Conservation (phyloP, 192 early-diverging fungal species). For the Cetraspora pellucida region DNA sequence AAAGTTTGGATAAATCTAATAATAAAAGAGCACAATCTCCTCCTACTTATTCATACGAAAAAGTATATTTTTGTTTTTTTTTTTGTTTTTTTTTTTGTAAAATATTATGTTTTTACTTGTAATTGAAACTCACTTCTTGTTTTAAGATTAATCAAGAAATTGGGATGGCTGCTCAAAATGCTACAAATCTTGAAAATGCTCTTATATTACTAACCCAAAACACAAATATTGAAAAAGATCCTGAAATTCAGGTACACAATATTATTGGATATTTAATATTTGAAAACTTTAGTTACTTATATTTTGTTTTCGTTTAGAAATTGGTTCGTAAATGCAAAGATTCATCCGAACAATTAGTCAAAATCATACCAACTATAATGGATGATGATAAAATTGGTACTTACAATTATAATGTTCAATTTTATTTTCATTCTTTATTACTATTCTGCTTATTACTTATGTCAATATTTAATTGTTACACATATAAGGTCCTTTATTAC, state of each 20-base stretch:
- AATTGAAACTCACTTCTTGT: neutral
- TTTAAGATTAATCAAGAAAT: conserved; percentile 24
- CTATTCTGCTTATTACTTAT: neutral
- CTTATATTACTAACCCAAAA: neutral
- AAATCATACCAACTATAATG: conserved; percentile 4
- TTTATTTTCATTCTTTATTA: neutral
- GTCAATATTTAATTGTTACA: too few relatives aligned
- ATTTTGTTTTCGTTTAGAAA: neutral
- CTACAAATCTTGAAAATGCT: conserved; percentile 18
- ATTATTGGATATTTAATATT: neutral
- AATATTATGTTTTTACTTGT: neutral
- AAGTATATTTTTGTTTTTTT: conserved; percentile 15
- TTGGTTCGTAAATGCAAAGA: neutral
- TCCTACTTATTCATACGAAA: neutral
- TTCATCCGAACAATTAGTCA: conserved; percentile 12
- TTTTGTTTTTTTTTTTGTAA: too few relatives aligned
- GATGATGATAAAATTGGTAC: conserved; percentile 7
- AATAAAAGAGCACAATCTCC: neutral
- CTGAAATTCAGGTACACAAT: conserved; percentile 18
- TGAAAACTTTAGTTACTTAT: neutral
- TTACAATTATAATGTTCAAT: neutral
- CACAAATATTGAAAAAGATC: neutral
- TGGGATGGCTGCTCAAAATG: conserved; percentile 21
- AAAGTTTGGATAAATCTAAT: neutral
- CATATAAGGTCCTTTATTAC: conserved; percentile 2